These are phyloP conservation scores for Clarireedia hainanense DNA, from an alignment of 2,329 filamentous ascomycete species.

Conservation along the genomic window DNA sequence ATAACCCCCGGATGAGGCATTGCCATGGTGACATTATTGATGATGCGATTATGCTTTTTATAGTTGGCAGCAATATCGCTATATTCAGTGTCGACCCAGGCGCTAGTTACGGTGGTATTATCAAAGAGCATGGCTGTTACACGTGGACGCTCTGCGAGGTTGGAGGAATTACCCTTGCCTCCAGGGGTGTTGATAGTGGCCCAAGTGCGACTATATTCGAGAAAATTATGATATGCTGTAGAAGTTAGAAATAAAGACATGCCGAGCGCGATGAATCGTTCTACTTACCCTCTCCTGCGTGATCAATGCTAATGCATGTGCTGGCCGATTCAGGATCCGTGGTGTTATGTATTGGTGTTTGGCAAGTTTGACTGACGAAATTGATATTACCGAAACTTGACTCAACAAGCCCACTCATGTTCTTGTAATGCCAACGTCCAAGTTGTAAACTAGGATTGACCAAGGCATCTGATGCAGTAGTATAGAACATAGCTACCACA, in stretches of 20 bases:
- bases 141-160: slow-evolving; percentile 43
- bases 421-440: slow-evolving; percentile 40
- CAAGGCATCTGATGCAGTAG: slow-evolving; percentile 66
- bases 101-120: slow-evolving; percentile 61
- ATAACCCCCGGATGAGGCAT: slow-evolving; percentile 68
- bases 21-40: slow-evolving; percentile 71
- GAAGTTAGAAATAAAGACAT: not conserved
- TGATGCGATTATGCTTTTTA: slow-evolving; percentile 42
- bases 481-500: slow-evolving; percentile 63
- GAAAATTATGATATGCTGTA: slow-evolving; percentile 58
- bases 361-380: slow-evolving; percentile 49
- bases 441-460: slow-evolving; percentile 65
- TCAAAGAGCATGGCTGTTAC: slow-evolving; percentile 60
- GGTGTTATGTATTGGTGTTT: slow-evolving; percentile 46
- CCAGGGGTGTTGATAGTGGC: slow-evolving; percentile 34
- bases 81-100: slow-evolving; percentile 56
- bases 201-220: slow-evolving; percentile 54
- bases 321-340: slow-evolving; percentile 37
- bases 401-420: slow-evolving; percentile 48
- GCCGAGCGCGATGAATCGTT: too few species aligned
- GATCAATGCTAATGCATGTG: slow-evolving; percentile 62
- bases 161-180: slow-evolving; percentile 34
- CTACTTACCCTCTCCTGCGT: slow-evolving; percentile 51
- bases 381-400: slow-evolving; percentile 55
- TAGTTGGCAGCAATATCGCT: slow-evolving; percentile 46